Evolutionary conservation across 306 rosid genomes (phyloP), one percentile per base, ranked within the genome.

Genomic region (Phaseolus lunatus): DNA sequence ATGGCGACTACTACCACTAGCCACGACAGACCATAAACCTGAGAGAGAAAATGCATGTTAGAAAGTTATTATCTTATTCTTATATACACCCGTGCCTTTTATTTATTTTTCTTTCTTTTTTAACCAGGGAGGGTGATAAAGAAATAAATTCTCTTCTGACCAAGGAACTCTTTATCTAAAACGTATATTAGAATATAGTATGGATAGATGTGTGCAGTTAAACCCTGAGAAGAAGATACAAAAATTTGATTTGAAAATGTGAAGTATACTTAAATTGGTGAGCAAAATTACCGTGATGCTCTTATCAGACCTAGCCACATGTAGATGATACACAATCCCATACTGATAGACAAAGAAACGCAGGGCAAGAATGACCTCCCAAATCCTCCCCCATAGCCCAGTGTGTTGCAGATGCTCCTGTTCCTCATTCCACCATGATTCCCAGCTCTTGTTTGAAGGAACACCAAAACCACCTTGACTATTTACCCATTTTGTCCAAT

Each of bases 361-460:
- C 75, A 90, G 39, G 65, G 92, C 73, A 64, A 95, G 97, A 82
- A 88, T 12, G 45, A 90, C 80, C 86, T 95, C 99, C 92, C 91
- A 90, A 71, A 89, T 81, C 78, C 88, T 88, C 71, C 99, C 99
- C 37, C 79, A 31, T 22, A 82, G 0, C 33, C 97, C 97, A 63
- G 97, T 92, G 87, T 80, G 31, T 81, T 89, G 87, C 73, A 95
- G 84, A 86, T 95, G 99, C 77, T 95, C 97, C 24, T 95, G 99
- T 85, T 95, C 97, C 84, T 95, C 99, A 19, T 89, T 91, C 99
- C 99, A 95, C 99, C 99, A 95, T 2, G 99, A 95, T 80, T 95
- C 99, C 99, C 99, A 95, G 84, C 97, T 92, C 90, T 92, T 95
- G 83, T 67, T 86, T 41, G 97, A 84, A 1, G 97, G 94, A 78